Conservation (phyloP, 768 basidiomycete genomes). For the Solioccasus polychromus region DNA sequence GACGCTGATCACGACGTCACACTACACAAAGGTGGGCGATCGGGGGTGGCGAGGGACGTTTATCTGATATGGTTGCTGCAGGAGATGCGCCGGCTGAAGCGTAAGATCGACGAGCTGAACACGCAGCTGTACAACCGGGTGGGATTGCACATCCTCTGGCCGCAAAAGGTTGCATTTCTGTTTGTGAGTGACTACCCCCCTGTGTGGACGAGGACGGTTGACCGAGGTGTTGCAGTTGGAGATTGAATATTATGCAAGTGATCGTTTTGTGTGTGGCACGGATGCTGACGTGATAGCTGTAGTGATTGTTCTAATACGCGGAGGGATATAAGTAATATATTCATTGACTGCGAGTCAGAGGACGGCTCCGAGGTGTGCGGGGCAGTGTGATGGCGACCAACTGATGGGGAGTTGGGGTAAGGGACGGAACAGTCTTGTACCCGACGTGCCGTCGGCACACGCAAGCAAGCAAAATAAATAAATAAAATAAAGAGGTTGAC, state of each 20-base stretch:
- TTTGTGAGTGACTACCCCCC: conserved; percentile 62
- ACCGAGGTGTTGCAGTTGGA: conserved; percentile 74
- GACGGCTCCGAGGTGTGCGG: no score
- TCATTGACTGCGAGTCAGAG: no score
- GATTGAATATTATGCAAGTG: conserved; percentile 88
- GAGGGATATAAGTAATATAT: no score
- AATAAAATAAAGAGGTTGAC: conserved; percentile 9
- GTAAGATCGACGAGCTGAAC: conserved; percentile 68
- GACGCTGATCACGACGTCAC: conserved; percentile 60
- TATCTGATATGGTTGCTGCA: conserved; percentile 30
- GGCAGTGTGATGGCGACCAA: no score
- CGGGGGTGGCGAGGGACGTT: background rate
- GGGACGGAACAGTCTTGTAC: no score
- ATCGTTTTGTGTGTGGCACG: background rate
- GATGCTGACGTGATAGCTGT: background rate
- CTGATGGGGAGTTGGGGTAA: no score
- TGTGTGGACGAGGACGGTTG: background rate
- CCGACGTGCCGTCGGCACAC: no score
- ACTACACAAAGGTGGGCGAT: conserved; percentile 73
- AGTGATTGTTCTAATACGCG: conserved; percentile 17
- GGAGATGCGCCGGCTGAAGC: conserved; percentile 74
- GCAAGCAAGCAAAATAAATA: no score
- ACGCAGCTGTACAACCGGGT: conserved; percentile 73
- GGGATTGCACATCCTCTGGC: conserved; percentile 87
- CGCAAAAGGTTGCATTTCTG: conserved; percentile 79